Base-by-base conservation (phyloP, 768 basidiomycete genomes). In the Sporobolomyces phaffii region DNA sequence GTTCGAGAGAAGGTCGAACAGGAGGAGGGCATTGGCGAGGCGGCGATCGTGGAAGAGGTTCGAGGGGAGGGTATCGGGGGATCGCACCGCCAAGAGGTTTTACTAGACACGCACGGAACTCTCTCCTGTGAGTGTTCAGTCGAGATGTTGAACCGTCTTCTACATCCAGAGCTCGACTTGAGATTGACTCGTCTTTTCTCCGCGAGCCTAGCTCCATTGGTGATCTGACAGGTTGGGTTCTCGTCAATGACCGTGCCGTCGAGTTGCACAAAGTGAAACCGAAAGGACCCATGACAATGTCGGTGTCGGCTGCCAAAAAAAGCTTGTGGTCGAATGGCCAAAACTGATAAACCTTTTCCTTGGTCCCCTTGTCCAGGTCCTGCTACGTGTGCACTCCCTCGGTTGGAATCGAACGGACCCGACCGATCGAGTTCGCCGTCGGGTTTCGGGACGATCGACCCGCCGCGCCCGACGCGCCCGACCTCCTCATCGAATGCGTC, bases 361-460 rank as follows among this genome's bases (percentile, higher is more conserved):
- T 45, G n/a, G n/a, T n/a, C n/a, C n/a, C n/a, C 44, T 7, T 7
- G 22, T 10, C 10, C 48, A 56, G 54, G 54, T 43, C 54, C 2
- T 24, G n/a, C 18, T 56, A 43, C 26, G 43, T 56, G 9, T 41
- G 41, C 15, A 43, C 54, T 2, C 54, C 54, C 3, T 49, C 48
- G 33, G 10, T 13, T 13, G 22, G 29, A 24, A 5, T 50, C 29
- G 20, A 4, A 9, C 50, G 33, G 9, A 15, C 54, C 8, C 24
- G 4, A 5, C 41, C 38, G 13, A 18, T 20, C 38, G 54, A 56
- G 22, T 56, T 56, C 24, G 54, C 54, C 2, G 40, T 56, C 38
- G 54, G 54, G 5, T 56, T 56, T 40, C 4, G 54, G n/a, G 54
- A 56, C 34, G 54, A 56, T 41, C 54, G 54, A 41, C 38, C 18